phyloP scores from a whole-genome alignment of 192 early-diverging fungal genomes.

The Coemansia sp. region DNA sequence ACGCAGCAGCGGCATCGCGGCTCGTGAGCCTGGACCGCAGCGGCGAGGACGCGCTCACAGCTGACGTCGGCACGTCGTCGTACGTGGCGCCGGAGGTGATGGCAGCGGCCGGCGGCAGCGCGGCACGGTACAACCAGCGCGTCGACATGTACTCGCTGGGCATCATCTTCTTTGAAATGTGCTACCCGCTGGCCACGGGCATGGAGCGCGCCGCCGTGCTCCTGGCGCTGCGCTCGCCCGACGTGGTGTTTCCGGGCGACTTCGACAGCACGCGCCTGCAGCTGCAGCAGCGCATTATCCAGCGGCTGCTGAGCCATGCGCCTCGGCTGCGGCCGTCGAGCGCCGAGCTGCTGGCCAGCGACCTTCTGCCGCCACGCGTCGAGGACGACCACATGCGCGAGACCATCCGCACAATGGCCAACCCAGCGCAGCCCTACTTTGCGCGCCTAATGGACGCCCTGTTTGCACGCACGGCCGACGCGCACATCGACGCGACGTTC shows the following conservation, averaged over 20 bases:
- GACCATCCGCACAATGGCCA: slow-evolving; percentile 85
- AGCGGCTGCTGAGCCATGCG: slow-evolving; percentile 66
- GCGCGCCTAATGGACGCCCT: slow-evolving; percentile 74
- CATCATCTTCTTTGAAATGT: slow-evolving; percentile 91
- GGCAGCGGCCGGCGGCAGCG: slow-evolving; percentile 45
- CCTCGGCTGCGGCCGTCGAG: slow-evolving; percentile 77
- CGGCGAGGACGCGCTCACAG: slow-evolving; percentile 64
- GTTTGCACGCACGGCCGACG: slow-evolving; percentile 72
- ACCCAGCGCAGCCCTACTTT: slow-evolving; percentile 86
- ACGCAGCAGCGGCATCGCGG: slow-evolving; percentile 13
- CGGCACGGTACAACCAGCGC: slow-evolving; percentile 61
- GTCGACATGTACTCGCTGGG: slow-evolving; percentile 92
- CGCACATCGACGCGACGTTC: slow-evolving; percentile 87
- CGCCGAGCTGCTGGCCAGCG: slow-evolving; percentile 76
- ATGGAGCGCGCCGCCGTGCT: slow-evolving; percentile 84
- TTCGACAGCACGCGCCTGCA: slow-evolving; percentile 62
- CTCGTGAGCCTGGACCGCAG: slow-evolving; percentile 30
- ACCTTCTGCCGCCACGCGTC: slow-evolving; percentile 75
- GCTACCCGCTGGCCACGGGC: slow-evolving; percentile 76
- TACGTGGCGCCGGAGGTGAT: slow-evolving; percentile 74
- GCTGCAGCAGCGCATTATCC: slow-evolving; percentile 71
- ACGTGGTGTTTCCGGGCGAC: slow-evolving; percentile 51
- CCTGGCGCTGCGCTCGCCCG: slow-evolving; percentile 56
- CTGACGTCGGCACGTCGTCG: slow-evolving; percentile 84
- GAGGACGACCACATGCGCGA: slow-evolving; percentile 91